Base-by-base conservation (phyloP, 2,329 filamentous ascomycete genomes). In the Colletotrichum costaricense region DNA sequence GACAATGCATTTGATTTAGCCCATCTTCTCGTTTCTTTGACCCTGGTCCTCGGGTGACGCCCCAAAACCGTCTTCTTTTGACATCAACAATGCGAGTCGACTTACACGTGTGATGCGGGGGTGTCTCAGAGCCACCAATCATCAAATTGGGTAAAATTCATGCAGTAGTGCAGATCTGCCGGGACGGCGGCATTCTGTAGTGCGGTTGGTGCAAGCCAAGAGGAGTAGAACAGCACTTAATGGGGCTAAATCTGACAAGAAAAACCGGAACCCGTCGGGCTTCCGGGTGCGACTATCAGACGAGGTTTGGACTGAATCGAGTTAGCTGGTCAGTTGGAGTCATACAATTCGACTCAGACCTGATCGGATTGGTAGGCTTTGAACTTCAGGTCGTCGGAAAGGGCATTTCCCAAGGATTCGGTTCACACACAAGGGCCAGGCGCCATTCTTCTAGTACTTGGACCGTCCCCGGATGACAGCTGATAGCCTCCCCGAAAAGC, bases 271-370 rank as follows among this genome's bases (percentile, higher is more conserved):
- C 30, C 24, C 63, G 22, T 54, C 33, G 42, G 38, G 19, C 14
- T 22, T 55, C 33, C 24, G 33, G 33, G 14, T 8, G 19, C 3
- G 42, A 60, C 30, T 22, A 62, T 67, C 63, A 46, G 68, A 71
- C 56, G 63, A 67, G 26, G 14, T 52, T 19, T 4, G 16, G 19
- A 9, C 24, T 49, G 24, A 46, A 59, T 22, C 49, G 22, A 56
- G 46, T 60, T 62, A 67, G 33, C 46, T 55, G 14, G 30, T 46
- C 55, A n/a, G 42, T 22, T 22, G 46, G 68, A 71, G 68, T 71
- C 68, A 71, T 63, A 46, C 24, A n/a, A 5, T 12, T 57, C 63
- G 68, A 71, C 33, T 71, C 68, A 71, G 62, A 67, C 28, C 19
- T 26, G 28, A n/a, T 46, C 2, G 16, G 22, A 28, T 60, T 46